A percentile compares a stretch with the other conserved stretches of the same genome.
These are phyloP conservation scores for Prunus yedoensis DNA, from an alignment of 331 rosid genomes.

Conservation along the genomic window DNA sequence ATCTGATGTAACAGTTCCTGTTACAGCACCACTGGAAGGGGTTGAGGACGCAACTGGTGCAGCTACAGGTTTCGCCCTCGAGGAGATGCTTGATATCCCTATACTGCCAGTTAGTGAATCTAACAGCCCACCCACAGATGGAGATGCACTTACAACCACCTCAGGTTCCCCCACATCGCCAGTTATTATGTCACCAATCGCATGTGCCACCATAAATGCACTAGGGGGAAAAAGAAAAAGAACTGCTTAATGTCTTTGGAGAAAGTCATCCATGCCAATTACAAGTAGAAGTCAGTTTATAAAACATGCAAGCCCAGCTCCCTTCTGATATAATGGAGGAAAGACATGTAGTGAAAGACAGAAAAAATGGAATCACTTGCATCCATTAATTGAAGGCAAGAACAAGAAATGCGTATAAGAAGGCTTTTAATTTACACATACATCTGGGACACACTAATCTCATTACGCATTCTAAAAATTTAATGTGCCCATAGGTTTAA, in stretches of 20 bases:
- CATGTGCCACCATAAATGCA: slow-evolving; percentile 86
- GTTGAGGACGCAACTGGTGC: slow-evolving; percentile 58
- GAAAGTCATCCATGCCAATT: slow-evolving; percentile 10
- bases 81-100: slow-evolving; percentile 78
- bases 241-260: slow-evolving; percentile 4
- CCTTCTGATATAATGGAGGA: not conserved
- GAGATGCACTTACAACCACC: slow-evolving; percentile 66
- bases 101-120: slow-evolving; percentile 91
- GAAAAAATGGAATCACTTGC: not conserved
- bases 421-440: not conserved
- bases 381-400: not conserved
- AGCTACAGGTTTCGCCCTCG: slow-evolving; percentile 79
- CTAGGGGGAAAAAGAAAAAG: slow-evolving; percentile 33
- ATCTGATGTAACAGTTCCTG: slow-evolving; percentile 65
- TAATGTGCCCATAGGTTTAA: not conserved
- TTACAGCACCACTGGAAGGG: slow-evolving; percentile 45
- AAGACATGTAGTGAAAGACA: not conserved
- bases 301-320: not conserved
- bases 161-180: slow-evolving; percentile 84
- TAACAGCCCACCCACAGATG: slow-evolving; percentile 92
- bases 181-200: slow-evolving; percentile 79
- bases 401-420: not conserved
- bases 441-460: not conserved
- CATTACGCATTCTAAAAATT: not conserved
- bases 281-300: not conserved